Evolutionary conservation across 192 early-diverging fungal genomes (phyloP), one percentile per base, ranked within the genome.

Genomic region (Coemansia erecta): DNA sequence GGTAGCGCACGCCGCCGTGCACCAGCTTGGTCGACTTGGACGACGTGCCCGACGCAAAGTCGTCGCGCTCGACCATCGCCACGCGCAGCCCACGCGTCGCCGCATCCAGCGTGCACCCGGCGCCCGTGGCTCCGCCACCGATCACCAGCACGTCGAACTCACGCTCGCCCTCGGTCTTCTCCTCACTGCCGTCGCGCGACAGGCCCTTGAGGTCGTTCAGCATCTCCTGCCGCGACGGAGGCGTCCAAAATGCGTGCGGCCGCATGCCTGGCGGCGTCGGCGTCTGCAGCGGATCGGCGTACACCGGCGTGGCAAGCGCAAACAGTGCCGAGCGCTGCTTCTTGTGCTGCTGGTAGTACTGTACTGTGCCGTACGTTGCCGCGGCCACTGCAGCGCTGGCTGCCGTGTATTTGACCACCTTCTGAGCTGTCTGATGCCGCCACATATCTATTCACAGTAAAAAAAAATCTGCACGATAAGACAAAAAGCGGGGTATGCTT

Each of bases 1-100:
- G 81, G 73, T 98, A 98, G 56, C 96, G 83, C 26, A 98, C 96
- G 53, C 96, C 96, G 58, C 96, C 96, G 65, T 98, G 96, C 22
- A 98, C 92, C 17, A 98, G 84, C 70, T 98, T 98, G 15, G 96
- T 98, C 21, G 90, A 92, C 47, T 92, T 77, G 1, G 92, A 94
- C 37, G 88, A 91, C 4, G 96, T 96, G 22, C 96, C 95, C 15
- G 89, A 83, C 11, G 93, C 83, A 85, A 94, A 98, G 72, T 98
- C 95, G 67, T 98, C 94, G 46, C 93, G 81, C 77, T 98, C 95
- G 8, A 98, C 94, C 67, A 98, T 81, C 4, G 95, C 95, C 31
- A 95, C 93, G 19, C 85, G 89, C 28, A 98, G 76, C 39, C 95
- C 95, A 19, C 95, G 83, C 7, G 95, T 95, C 0, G 89, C 91